Base-by-base conservation (phyloP, 2,329 filamentous ascomycete genomes). In the Aspergillus pseudoglaucus region DNA sequence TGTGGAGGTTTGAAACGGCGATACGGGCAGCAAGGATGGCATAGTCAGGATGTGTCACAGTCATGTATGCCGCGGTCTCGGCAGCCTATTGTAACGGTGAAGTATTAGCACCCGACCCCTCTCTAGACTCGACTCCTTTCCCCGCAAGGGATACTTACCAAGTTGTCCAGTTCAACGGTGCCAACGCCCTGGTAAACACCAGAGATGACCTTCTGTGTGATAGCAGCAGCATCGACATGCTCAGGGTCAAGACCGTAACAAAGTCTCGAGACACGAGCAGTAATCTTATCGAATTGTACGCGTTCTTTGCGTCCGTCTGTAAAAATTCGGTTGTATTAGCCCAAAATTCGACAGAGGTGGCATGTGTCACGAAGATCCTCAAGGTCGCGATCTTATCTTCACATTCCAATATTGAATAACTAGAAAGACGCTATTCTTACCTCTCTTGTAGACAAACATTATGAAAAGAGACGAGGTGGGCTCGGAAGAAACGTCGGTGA, bases 261-360 rank as follows among this genome's bases (percentile, higher is more conserved):
- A 66, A 98, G 80, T 65, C 93, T 84, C 42, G 93, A 97, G 59
- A 98, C 93, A 73, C 93, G 90, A 63, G 93, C 93, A 65, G 93
- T 97, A 82, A 98, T 98, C 79, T 98, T 98, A 81, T 98, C 93
- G 78, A 98, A 98, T 73, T 98, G 93, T 57, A 98, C 93, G 73
- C 93, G 93, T 81, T 98, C 93, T 79, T 97, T 95, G 79, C 93
- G 93, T 75, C 91, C 91, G 81, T 98, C 93, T 97, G 61, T 35
- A 33, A 41, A 50, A 42, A 17, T 42, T 47, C 46, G 39, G 35
- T 49, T 42, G 23, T 27, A 50, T 64, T 50, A 65, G 59, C 49
- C 48, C 39, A 44, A 22, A 38, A 7, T 9, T 27, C 40, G 23
- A 20, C 22, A 15, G 25, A 30, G 25, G 25, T 30, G 25, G 25